Conservation (phyloP, 192 early-diverging fungal genomes). For the Backusella westeae region DNA sequence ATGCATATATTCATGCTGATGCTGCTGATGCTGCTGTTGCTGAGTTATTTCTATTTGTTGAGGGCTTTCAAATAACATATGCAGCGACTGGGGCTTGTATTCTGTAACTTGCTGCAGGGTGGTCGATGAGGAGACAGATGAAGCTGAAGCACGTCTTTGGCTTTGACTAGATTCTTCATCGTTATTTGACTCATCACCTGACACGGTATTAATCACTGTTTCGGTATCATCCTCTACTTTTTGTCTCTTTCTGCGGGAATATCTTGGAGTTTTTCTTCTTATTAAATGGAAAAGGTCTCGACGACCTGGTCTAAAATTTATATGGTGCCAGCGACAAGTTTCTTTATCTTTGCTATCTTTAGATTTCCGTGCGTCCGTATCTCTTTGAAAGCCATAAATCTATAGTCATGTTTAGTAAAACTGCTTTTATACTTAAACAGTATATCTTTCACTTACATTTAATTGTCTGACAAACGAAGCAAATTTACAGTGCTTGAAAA, state of each 20-base stretch:
- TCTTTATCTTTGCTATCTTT: conserved; percentile 44
- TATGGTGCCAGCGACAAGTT: conserved; percentile 44
- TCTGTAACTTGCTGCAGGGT: conserved; percentile 3
- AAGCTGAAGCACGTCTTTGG: conserved; percentile 7
- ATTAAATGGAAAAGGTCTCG: conserved; percentile 43
- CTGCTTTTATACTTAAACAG: not conserved
- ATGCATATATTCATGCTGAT: conserved; percentile 5
- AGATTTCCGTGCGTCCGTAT: conserved; percentile 48
- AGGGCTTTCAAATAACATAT: not conserved
- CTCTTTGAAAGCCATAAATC: conserved; percentile 50
- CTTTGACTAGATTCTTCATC: conserved; percentile 16
- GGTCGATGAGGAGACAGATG: conserved; percentile 6
- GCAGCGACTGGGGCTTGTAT: not conserved
- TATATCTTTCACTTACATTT: conserved; percentile 33
- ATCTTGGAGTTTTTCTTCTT: conserved; percentile 36
- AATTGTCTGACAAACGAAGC: conserved; percentile 48
- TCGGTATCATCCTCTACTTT: conserved; percentile 25
- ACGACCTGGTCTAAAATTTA: conserved; percentile 39
- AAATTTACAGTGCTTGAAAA: conserved; percentile 51
- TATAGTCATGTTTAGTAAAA: conserved; percentile 3
- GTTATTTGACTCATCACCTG: conserved; percentile 28
- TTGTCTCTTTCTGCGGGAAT: conserved; percentile 30
- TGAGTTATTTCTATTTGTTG: not conserved
- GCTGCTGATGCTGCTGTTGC: conserved; percentile 11
- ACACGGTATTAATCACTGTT: conserved; percentile 10